Conservation (phyloP, 352 stramenopile species). For the Blastocystis sp. region DNA sequence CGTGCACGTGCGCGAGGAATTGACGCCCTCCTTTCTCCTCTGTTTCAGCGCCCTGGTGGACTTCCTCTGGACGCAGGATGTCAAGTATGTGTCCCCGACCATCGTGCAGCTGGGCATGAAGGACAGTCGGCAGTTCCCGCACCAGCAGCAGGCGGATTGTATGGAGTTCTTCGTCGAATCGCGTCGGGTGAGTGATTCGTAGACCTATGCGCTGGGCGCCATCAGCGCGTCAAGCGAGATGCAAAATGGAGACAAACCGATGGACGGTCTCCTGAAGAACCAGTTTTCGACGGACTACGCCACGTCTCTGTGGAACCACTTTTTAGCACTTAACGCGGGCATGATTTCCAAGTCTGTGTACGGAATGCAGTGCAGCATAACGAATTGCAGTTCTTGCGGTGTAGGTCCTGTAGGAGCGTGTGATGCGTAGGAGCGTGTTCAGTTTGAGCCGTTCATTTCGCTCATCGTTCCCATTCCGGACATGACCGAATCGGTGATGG, state of each 20-base stretch:
- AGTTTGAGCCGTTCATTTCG: background rate
- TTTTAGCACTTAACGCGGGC: background rate
- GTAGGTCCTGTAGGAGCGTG: background rate
- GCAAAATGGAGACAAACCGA: background rate
- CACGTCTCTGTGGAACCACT: background rate
- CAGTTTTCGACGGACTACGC: background rate
- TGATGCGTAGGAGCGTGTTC: background rate
- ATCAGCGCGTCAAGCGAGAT: background rate
- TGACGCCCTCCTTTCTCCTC: background rate
- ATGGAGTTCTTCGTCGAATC: constrained; percentile 28
- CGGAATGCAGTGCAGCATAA: background rate
- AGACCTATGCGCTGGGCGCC: background rate
- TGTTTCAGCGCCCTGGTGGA: background rate
- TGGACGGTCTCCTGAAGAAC: background rate
- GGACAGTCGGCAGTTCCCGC: background rate
- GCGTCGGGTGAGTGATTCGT: background rate
- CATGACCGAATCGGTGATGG: background rate
- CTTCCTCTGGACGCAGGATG: background rate
- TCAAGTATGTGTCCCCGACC: background rate
- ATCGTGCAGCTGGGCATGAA: background rate
- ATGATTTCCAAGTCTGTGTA: constrained; percentile 2
- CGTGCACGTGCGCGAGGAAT: background rate
- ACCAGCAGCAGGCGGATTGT: background rate
- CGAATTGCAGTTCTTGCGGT: background rate
- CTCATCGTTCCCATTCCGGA: constrained; percentile 7